These are phyloP conservation scores for Cyanidium caldarium DNA, from an alignment of 23 red algal species.

Conservation along the genomic window DNA sequence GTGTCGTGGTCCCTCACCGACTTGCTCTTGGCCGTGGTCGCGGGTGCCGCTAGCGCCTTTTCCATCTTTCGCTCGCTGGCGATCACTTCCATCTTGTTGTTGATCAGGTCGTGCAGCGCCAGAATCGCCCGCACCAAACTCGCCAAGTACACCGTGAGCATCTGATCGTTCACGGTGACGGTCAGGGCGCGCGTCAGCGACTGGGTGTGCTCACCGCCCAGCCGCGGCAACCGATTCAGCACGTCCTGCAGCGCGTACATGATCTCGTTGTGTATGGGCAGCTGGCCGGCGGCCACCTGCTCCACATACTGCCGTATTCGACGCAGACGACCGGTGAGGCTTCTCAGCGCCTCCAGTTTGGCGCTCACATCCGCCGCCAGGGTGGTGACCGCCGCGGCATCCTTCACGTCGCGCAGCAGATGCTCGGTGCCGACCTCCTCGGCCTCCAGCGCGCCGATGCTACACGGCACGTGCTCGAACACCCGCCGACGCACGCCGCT, in stretches of 20 bases:
- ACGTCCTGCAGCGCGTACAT: conserved; percentile 92
- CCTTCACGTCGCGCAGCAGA: conserved; percentile 80
- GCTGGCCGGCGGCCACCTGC: conserved; percentile 38
- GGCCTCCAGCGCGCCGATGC: conserved; percentile 72
- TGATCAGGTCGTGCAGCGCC: conserved; percentile 72
- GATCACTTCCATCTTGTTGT: conserved; percentile 86
- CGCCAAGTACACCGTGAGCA: conserved; percentile 82
- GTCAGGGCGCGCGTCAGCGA: conserved; percentile 47
- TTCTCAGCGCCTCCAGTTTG: conserved; percentile 68
- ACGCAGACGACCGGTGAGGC: conserved; percentile 31
- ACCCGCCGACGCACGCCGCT: conserved; percentile 13
- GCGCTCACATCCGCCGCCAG: conserved; percentile 69
- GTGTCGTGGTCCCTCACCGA: no score
- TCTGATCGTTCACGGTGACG: conserved; percentile 71
- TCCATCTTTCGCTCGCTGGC: conserved; percentile 47
- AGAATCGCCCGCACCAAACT: conserved; percentile 63
- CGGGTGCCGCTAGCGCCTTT: background rate
- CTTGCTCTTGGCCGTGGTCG: no score
- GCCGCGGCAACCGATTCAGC: conserved; percentile 61
- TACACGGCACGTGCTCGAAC: conserved; percentile 82
- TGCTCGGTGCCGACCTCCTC: conserved; percentile 96
- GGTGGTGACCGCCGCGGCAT: conserved; percentile 44
- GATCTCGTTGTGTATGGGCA: conserved; percentile 88
- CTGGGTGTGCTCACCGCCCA: conserved; percentile 12
- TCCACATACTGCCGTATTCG: conserved; percentile 65